phyloP scores from a whole-genome alignment of 108 stramenopile species.

The Pseudonitzschia multiseries region DNA sequence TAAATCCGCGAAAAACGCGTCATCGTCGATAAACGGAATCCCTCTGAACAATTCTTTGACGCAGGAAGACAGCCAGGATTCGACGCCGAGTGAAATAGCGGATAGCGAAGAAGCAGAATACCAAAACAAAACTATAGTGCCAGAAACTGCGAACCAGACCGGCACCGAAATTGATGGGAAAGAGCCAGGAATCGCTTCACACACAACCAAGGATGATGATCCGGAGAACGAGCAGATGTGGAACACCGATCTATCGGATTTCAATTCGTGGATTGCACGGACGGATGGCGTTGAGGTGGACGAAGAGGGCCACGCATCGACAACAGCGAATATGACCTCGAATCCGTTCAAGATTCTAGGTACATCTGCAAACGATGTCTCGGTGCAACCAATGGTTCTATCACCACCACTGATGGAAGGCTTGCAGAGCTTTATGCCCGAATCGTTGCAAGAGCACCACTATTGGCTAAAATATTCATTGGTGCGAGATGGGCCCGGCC shows the following conservation, averaged over 20 bases:
- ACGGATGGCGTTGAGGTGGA: constrained; percentile 40
- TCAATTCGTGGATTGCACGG: constrained; percentile 23
- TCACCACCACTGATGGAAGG: constrained; percentile 70
- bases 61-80: constrained; percentile 6
- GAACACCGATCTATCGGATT: constrained; percentile 6
- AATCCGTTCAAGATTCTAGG: constrained; percentile 67
- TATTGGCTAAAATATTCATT: constrained; percentile 75
- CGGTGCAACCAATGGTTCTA: constrained; percentile 63
- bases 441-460: constrained; percentile 51
- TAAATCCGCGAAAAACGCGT: not conserved
- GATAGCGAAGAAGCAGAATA: not conserved
- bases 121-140: not conserved
- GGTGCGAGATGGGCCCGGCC: constrained; percentile 62
- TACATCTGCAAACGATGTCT: constrained; percentile 55
- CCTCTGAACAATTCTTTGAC: constrained; percentile 8
- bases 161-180: not conserved
- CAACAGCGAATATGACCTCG: constrained; percentile 18
- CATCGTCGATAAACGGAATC: not conserved
- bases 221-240: not conserved
- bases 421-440: constrained; percentile 58
- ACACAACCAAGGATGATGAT: not conserved
- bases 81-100: not conserved
- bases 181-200: not conserved
- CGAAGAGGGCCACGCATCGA: constrained; percentile 48
- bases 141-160: not conserved